Conservation (phyloP, 2,329 filamentous ascomycete genomes). For the Elsinoe perseae region DNA sequence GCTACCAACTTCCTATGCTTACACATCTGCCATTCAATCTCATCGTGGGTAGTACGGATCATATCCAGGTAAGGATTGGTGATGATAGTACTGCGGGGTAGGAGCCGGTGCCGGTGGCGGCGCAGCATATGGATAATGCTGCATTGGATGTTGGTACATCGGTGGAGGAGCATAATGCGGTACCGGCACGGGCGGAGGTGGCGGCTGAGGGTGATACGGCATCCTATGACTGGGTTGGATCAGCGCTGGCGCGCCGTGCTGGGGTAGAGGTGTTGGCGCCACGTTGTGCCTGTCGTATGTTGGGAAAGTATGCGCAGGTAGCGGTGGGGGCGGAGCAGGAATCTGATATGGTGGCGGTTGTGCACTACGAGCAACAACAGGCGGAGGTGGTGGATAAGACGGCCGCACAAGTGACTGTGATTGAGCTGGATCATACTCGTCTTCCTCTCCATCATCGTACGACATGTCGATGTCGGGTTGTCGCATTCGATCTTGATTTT, state of each 20-base stretch:
- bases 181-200: background rate
- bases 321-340: constrained; percentile 1
- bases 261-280: background rate
- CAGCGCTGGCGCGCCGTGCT: constrained; percentile 9
- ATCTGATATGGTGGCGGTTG: background rate
- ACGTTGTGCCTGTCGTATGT: background rate
- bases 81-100: constrained; percentile 1
- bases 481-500: background rate
- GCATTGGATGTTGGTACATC: background rate
- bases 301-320: background rate
- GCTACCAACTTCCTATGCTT: background rate
- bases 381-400: background rate
- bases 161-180: background rate
- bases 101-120: background rate
- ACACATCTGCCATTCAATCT: background rate
- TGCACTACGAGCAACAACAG: background rate
- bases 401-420: background rate
- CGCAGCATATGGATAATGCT: background rate
- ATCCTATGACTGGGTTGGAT: constrained; percentile 11
- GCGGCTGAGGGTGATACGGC: constrained; percentile 1
- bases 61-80: background rate
- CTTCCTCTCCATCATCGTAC: constrained; percentile 3
- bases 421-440: constrained; percentile 4
- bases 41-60: constrained; percentile 4
- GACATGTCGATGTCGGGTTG: background rate